These are phyloP conservation scores for Dothistroma septosporum DNA, from an alignment of 2,329 filamentous ascomycete genomes.

Conservation along the genomic window DNA sequence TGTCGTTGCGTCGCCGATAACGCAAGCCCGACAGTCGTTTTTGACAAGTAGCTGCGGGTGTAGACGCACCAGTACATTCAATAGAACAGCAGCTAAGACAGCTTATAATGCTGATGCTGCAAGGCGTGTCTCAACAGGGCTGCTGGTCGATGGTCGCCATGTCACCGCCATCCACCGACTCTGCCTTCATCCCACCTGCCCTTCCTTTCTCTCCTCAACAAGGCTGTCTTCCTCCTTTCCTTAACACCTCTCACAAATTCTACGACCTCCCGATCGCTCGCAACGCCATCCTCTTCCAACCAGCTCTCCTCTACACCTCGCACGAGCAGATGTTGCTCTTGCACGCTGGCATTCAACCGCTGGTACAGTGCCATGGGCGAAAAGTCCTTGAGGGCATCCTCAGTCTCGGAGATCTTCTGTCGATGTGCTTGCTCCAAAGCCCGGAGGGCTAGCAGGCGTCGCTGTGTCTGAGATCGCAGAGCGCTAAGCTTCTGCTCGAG, in stretches of 20 bases:
- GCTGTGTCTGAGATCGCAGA: constrained; percentile 68
- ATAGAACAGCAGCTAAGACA: too few species aligned
- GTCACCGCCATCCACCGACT: constrained; percentile 86
- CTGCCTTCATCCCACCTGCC: constrained; percentile 93
- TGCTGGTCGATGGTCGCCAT: background rate
- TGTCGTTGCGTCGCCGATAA: too few species aligned
- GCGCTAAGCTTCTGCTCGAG: constrained; percentile 57
- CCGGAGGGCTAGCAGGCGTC: constrained; percentile 75
- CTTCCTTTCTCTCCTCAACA: constrained; percentile 78
- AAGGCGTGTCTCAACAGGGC: too few species aligned
- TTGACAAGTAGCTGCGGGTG: too few species aligned
- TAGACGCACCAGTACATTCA: too few species aligned
- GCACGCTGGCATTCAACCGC: constrained; percentile 67
- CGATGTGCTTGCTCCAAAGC: constrained; percentile 90
- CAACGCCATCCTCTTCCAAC: constrained; percentile 60
- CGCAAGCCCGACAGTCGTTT: too few species aligned
- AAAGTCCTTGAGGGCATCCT: constrained; percentile 76
- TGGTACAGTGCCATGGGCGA: constrained; percentile 84
- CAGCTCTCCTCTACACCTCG: constrained; percentile 89
- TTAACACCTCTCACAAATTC: constrained; percentile 82
- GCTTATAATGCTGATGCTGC: too few species aligned
- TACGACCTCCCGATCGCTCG: constrained; percentile 73
- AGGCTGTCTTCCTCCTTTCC: constrained; percentile 73
- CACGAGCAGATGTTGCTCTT: constrained; percentile 79
- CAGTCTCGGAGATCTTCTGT: constrained; percentile 83